These are phyloP conservation scores for Cyberlindnera galapagoensis DNA, from an alignment of 805 yeast genomes.

Conservation along the genomic window DNA sequence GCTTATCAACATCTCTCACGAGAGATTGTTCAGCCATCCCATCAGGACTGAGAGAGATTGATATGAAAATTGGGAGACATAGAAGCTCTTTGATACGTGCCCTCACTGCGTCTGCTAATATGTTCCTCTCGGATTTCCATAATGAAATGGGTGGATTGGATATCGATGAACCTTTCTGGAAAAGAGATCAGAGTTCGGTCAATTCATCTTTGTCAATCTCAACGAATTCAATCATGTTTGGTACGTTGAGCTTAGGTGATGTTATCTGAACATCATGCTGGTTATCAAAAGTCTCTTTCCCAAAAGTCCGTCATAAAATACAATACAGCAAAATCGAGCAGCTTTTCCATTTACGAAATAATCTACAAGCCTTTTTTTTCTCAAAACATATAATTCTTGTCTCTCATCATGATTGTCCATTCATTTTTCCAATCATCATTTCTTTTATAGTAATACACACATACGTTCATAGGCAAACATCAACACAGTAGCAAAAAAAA, in stretches of 20 bases:
- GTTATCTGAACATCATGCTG: background rate
- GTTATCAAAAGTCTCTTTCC: background rate
- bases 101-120: conserved; percentile 18
- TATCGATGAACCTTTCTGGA: conserved; percentile 19
- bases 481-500: too few relatives aligned
- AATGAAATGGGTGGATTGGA: too few relatives aligned
- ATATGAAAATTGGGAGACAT: conserved; percentile 9
- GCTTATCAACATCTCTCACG: conserved; percentile 18
- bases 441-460: too few relatives aligned
- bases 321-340: too few relatives aligned
- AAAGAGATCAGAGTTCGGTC: conserved; percentile 20
- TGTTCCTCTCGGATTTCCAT: conserved; percentile 9
- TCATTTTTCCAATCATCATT: too few relatives aligned
- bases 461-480: too few relatives aligned
- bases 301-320: too few relatives aligned
- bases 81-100: conserved; percentile 17
- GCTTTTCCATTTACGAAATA: too few relatives aligned
- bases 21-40: conserved; percentile 11
- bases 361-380: too few relatives aligned
- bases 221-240: conserved; percentile 22
- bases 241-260: conserved; percentile 9
- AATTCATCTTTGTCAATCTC: conserved; percentile 23
- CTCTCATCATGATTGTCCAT: too few relatives aligned
- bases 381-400: too few relatives aligned
- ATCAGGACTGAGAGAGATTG: background rate